Evolutionary conservation across 371 early-diverging fungal genomes (phyloP).

Genomic region (Mucor mucedo): DNA sequence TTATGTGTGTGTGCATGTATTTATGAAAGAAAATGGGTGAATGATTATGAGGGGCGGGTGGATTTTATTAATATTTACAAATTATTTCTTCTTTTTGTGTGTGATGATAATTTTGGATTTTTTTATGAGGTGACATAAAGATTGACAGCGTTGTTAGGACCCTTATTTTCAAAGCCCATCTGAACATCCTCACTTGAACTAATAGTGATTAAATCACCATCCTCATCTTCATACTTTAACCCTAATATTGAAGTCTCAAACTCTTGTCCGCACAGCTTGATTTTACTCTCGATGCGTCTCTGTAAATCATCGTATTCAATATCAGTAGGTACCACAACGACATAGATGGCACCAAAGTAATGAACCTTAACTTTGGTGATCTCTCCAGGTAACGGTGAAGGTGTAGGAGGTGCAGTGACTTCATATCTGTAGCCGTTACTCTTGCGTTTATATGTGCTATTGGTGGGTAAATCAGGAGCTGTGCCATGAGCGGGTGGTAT

Average conservation of each 20-base stretch:
- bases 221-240: slow-evolving; percentile 91
- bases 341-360: slow-evolving; percentile 82
- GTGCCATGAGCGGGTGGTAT: slow-evolving; percentile 5
- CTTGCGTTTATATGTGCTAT: slow-evolving; percentile 12
- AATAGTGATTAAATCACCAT: slow-evolving; percentile 87
- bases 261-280: slow-evolving; percentile 59
- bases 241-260: slow-evolving; percentile 50
- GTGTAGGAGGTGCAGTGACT: background rate
- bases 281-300: slow-evolving; percentile 84
- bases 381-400: slow-evolving; percentile 12
- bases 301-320: slow-evolving; percentile 76
- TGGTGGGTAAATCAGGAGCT: slow-evolving; percentile 19
- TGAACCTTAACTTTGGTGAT: slow-evolving; percentile 83
- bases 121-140: slow-evolving; percentile 37
- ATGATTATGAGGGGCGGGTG: no score
- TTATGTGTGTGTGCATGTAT: no score
- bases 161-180: slow-evolving; percentile 84
- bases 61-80: no score
- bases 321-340: slow-evolving; percentile 81
- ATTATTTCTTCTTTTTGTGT: no score
- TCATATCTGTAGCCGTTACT: slow-evolving; percentile 17
- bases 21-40: no score
- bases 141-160: slow-evolving; percentile 43
- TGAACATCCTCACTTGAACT: slow-evolving; percentile 87
- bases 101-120: background rate